Evolutionary conservation across 306 rosid genomes (phyloP).

Genomic region (Prunus mongolica): DNA sequence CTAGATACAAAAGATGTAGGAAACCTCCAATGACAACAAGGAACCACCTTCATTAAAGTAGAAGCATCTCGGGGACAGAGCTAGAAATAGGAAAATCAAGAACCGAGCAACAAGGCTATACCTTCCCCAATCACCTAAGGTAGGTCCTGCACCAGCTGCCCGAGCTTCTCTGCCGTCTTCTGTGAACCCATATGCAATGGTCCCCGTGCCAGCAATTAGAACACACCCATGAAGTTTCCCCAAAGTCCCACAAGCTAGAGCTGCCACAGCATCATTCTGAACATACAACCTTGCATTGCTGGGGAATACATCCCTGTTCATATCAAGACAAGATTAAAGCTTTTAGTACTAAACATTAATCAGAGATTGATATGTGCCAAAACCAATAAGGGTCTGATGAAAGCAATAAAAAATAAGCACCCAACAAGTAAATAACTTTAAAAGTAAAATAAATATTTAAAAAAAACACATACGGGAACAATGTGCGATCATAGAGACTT

Average conservation of each 20-base stretch:
- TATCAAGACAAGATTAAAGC: slow-evolving; percentile 16
- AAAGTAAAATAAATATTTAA: too few species aligned
- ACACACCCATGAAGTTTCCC: slow-evolving; percentile 95
- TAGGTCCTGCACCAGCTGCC: slow-evolving; percentile 96
- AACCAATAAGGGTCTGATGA: neutral
- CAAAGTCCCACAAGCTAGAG: slow-evolving; percentile 86
- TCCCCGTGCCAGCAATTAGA: slow-evolving; percentile 90
- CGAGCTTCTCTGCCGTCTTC: slow-evolving; percentile 91
- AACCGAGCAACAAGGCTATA: slow-evolving; percentile 8
- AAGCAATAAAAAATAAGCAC: neutral
- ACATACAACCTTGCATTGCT: slow-evolving; percentile 70
- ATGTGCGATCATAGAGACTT: neutral
- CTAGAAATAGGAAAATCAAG: slow-evolving; percentile 1
- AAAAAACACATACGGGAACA: neutral
- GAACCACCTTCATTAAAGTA: neutral
- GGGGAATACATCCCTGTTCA: slow-evolving; percentile 75
- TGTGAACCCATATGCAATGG: slow-evolving; percentile 86
- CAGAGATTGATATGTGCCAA: neutral
- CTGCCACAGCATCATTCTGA: slow-evolving; percentile 94
- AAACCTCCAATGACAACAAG: neutral
- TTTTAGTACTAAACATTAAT: neutral
- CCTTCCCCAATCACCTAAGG: slow-evolving; percentile 99
- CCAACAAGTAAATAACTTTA: too few species aligned
- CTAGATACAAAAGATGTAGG: too few species aligned
- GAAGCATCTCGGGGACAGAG: neutral